A percentile compares a stretch with the other conserved stretches of the same genome.
phyloP scores from a whole-genome alignment of 2,329 filamentous ascomycete genomes.

The Fusarium camptoceras region DNA sequence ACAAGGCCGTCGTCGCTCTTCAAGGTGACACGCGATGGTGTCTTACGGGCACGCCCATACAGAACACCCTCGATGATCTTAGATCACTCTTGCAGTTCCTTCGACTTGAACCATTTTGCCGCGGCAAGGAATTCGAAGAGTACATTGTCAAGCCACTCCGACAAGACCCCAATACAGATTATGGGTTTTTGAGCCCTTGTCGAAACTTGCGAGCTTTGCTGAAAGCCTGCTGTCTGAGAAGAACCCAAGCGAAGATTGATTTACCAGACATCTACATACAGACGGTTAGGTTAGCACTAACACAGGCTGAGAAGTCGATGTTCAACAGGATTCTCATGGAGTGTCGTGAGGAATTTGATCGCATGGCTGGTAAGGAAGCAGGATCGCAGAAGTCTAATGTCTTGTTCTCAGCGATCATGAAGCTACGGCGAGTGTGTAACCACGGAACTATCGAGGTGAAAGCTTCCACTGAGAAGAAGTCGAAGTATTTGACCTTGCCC shows the following conservation, averaged over 20 bases:
- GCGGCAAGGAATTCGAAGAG: accelerated
- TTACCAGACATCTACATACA: accelerated
- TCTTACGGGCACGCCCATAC: conserved; percentile 1
- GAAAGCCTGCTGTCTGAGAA: not conserved
- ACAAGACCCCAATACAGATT: accelerated
- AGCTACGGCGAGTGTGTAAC: conserved; percentile 11
- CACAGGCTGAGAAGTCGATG: accelerated
- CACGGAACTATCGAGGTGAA: not conserved
- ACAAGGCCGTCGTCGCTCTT: accelerated
- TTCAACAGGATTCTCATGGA: not conserved
- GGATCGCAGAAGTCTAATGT: not conserved
- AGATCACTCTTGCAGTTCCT: not conserved
- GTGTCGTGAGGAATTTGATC: not conserved
- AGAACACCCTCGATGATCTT: conserved; percentile 1
- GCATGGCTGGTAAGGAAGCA: not conserved
- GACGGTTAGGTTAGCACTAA: accelerated
- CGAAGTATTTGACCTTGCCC: accelerated
- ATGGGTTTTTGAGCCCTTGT: accelerated
- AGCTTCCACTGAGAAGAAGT: accelerated
- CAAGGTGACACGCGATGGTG: not conserved
- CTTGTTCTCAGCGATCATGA: not conserved
- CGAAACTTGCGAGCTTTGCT: not conserved
- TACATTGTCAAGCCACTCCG: conserved; percentile 3
- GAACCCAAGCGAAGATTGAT: accelerated
- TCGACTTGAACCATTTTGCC: accelerated